Base-by-base conservation (phyloP, 305 asterid genomes). In the Fraxinus angustifolia region DNA sequence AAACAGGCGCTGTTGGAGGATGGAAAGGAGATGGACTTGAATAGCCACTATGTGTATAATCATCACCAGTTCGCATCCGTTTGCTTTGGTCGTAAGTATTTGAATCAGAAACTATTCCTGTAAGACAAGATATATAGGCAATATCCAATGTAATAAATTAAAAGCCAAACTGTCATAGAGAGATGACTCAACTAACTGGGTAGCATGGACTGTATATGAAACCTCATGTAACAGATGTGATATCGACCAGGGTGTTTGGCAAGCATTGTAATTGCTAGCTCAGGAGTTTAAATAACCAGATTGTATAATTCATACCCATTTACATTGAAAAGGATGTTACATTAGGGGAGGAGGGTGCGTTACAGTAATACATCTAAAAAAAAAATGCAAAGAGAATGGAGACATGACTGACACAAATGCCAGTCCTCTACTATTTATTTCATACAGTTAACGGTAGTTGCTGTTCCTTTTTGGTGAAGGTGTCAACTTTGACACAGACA, bases 61-160 rank as follows among this genome's bases (percentile, higher is more conserved):
- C 99, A 85, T 97, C 98, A 23, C 98, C 98, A 3, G 93, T 96
- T 71, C 99, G 90, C 94, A 96, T 85, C 6, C 99, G 95, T 87
- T 96, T 96, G 84, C 97, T 96, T 87, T 93, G 99, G 85, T 96
- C 99, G 87, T 90, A 91, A 65, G 91, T 89, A 82, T 88, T 96
- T 34, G 97, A 83, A 87, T 94, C 97, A 70, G 92, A 91, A 80
- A 94, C 97, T 82, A 91, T 92, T 58, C 98, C 98, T 94, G 88
- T 80, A 81, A 4, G 40, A 0, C 19, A 75, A 79, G 17, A 45
- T 4, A 23, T 58, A 77, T 78, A 62, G 30, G 72, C 73, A 85
- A 78, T 42, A 3, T 5, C 31, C 2, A 19, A 11, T n/a, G 68
- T 4, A 50, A 50, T 50, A 50, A 16, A 16, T 3, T 50, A 50